Evolutionary conservation across 306 rosid species (phyloP).

Genomic region (Carpinus fangiana): DNA sequence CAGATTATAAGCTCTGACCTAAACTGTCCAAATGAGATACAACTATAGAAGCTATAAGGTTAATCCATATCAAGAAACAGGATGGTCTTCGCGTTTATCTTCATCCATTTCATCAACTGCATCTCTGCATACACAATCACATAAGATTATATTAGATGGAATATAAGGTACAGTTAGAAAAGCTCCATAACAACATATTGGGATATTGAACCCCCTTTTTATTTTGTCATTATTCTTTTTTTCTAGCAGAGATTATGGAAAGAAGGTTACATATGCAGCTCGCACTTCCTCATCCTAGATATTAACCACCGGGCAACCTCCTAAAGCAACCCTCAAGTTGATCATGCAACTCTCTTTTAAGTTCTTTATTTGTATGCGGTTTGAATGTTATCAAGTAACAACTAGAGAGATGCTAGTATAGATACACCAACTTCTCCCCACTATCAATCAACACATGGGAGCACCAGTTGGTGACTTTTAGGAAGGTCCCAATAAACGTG

Average conservation of each 20-base stretch:
- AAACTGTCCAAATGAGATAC: conserved; percentile 9
- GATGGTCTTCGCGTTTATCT: conserved; percentile 41
- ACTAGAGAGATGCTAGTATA: background rate
- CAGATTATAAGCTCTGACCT: conserved; percentile 13
- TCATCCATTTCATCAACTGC: conserved; percentile 59
- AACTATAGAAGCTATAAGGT: conserved; percentile 18
- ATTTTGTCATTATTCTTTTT: background rate
- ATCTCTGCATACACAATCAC: conserved; percentile 39
- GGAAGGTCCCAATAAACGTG: background rate
- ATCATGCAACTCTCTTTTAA: background rate
- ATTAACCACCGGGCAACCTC: background rate
- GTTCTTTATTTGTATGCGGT: background rate
- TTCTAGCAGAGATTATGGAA: background rate
- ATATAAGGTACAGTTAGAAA: conserved; percentile 12
- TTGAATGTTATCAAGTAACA: background rate
- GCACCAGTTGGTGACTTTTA: background rate
- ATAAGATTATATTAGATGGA: conserved; percentile 21
- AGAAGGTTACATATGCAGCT: background rate
- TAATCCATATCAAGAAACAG: conserved; percentile 28
- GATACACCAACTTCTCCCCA: background rate
- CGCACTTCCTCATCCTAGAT: background rate
- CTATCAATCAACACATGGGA: background rate
- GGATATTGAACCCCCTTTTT: background rate
- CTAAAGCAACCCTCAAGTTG: background rate
- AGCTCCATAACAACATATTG: background rate